Percentiles rank a stretch among this genome's conserved stretches.
Conservation (phyloP, 306 rosid genomes). For the Prunus mume region DNA sequence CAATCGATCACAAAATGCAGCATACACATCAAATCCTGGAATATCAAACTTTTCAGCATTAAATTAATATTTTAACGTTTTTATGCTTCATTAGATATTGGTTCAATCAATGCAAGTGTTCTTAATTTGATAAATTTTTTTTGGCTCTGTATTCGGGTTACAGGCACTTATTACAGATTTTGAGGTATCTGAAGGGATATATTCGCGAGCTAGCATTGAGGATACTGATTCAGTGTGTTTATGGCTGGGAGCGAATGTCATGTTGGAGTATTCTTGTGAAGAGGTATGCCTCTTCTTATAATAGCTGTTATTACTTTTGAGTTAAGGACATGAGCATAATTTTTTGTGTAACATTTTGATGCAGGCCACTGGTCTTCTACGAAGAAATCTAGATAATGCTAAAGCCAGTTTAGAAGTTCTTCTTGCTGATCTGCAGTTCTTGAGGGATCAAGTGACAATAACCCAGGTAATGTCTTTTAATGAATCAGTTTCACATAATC, state of each 20-base stretch:
- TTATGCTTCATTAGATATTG: neutral
- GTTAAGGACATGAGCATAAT: neutral
- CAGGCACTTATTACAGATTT: conserved; percentile 83
- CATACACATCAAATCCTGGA: neutral
- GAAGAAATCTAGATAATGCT: conserved; percentile 76
- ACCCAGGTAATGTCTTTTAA: conserved; percentile 57
- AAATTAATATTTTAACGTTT: neutral
- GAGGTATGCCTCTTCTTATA: conserved; percentile 52
- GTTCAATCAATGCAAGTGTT: neutral
- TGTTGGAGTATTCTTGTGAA: conserved; percentile 88
- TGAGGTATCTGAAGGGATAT: conserved; percentile 88
- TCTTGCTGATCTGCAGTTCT: conserved; percentile 74
- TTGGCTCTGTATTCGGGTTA: conserved; percentile 15
- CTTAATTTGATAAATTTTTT: conserved; percentile 9
- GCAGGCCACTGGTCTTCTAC: conserved; percentile 75
- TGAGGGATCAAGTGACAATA: conserved; percentile 92
- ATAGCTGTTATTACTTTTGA: conserved; percentile 15
- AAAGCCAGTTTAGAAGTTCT: conserved; percentile 86
- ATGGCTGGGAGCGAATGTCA: conserved; percentile 92
- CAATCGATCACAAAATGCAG: neutral
- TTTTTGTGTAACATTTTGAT: conserved; percentile 26
- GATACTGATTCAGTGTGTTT: conserved; percentile 71
- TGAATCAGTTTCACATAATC: neutral
- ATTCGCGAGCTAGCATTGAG: conserved; percentile 54
- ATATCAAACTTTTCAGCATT: neutral